Evolutionary conservation across 192 early-diverging fungal genomes (phyloP).

Genomic region (Rhizoclosmatium sp.): DNA sequence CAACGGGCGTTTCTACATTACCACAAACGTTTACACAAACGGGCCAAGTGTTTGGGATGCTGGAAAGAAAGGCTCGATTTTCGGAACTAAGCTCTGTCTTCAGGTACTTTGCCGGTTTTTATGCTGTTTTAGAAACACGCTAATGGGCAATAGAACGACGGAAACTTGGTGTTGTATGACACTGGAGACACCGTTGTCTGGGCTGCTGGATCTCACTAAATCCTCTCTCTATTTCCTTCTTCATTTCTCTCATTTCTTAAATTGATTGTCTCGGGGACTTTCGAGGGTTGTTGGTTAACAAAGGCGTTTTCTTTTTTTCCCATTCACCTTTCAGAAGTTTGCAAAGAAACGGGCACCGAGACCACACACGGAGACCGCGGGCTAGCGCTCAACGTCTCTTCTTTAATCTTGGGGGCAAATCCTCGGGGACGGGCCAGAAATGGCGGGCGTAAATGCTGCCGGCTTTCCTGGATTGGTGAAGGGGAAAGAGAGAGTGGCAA

Average conservation of each 20-base stretch:
- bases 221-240: background rate
- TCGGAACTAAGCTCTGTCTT: background rate
- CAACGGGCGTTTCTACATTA: background rate
- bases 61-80: background rate
- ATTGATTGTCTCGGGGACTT: background rate
- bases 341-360: constrained; percentile 2
- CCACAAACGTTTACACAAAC: background rate
- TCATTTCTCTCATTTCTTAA: background rate
- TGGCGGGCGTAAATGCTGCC: constrained; percentile 2
- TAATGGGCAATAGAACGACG: background rate
- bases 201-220: background rate
- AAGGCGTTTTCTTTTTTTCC: constrained; percentile 7
- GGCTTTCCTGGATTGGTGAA: no score
- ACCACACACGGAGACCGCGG: constrained; percentile 13
- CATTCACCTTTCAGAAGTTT: background rate
- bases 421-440: constrained; percentile 31
- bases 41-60: background rate
- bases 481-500: no score
- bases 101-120: background rate
- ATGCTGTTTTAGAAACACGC: no score
- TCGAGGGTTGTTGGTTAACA: background rate
- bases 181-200: background rate
- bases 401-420: constrained; percentile 17
- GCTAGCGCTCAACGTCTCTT: background rate
- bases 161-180: background rate